Evolutionary conservation across 164 flowering plant genomes (phyloP), one percentile per base, ranked within the genome.

Genomic region (Vitis labrusca): DNA sequence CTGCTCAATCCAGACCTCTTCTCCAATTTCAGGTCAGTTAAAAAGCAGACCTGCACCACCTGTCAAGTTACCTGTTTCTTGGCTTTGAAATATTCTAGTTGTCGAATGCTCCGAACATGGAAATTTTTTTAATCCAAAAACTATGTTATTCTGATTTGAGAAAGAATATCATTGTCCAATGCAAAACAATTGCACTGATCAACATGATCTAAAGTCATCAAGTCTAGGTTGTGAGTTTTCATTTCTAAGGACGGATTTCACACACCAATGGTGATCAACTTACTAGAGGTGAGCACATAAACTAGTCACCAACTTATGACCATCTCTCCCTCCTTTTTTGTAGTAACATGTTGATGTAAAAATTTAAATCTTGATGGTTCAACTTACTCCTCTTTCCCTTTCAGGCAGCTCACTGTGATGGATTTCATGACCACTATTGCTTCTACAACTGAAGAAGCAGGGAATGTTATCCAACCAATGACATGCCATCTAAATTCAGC

Each of bases 1-100:
- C 80, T 95, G 80, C 90, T 91, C 30, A 80, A 86, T 60, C 96
- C 94, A 62, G 91, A 87, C 3, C 86, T 95, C 49, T 95, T 91
- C 82, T 80, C 90, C 52, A 85, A 78, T 77, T 91, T 86, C 91
- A 91, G 98, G 99, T 90, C 83, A 15, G 49, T 27, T 48, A 17
- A 16, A 63, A 51, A 6, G 8, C 16, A 2, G 13, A 16, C 10
- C 3, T 30, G 16, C 44, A 37, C 44, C 5, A 37, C 7, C 6
- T 37, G 44, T 37, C 44, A 37, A 37, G 44, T 37, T 37, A 37
- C 44, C 44, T 37, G 44, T 37, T 37, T 37, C 44, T 37, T 37
- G 44, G 44, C 44, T 37, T 37, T 37, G 44, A 37, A 3, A 37
- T 37, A 6, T 37, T 37, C 44, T 37, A 37, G 44, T 37, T 37